A percentile compares a stretch with the other conserved stretches of the same genome.
These are phyloP conservation scores for Geranium incanum DNA, from an alignment of 441 rosid species.

Conservation along the genomic window DNA sequence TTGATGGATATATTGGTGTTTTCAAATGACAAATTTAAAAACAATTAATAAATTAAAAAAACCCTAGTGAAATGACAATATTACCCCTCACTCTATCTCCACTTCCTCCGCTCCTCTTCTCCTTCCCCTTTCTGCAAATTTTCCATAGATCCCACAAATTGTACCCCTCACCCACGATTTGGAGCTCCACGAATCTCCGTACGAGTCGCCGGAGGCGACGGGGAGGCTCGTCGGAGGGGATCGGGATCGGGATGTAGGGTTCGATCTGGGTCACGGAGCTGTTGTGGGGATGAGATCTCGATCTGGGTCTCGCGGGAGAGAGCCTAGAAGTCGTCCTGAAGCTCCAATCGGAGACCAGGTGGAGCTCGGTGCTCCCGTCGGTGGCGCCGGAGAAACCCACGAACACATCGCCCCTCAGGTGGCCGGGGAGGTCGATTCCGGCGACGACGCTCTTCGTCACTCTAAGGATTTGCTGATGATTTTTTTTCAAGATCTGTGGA, in stretches of 20 bases:
- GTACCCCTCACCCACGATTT: no score
- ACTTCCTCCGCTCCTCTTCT: no score
- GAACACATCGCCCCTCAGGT: constrained; percentile 46
- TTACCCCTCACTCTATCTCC: no score
- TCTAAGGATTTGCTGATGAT: no score
- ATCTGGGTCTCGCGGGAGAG: constrained; percentile 41
- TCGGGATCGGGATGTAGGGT: constrained; percentile 33
- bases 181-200: no score
- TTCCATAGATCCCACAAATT: no score
- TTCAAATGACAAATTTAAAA: no score
- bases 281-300: constrained; percentile 48
- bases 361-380: constrained; percentile 89
- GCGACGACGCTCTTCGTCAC: constrained; percentile 33
- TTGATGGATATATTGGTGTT: no score
- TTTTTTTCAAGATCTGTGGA: no score
- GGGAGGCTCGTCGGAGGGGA: constrained; percentile 26
- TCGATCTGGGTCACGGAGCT: constrained; percentile 59
- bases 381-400: constrained; percentile 87
- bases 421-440: constrained; percentile 52
- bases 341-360: constrained; percentile 62
- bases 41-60: no score
- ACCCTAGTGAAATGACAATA: no score
- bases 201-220: neutral
- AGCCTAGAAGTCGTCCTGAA: constrained; percentile 50
- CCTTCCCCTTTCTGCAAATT: no score